Base-by-base conservation (phyloP, 805 yeast species). In the Candida michaelii region DNA sequence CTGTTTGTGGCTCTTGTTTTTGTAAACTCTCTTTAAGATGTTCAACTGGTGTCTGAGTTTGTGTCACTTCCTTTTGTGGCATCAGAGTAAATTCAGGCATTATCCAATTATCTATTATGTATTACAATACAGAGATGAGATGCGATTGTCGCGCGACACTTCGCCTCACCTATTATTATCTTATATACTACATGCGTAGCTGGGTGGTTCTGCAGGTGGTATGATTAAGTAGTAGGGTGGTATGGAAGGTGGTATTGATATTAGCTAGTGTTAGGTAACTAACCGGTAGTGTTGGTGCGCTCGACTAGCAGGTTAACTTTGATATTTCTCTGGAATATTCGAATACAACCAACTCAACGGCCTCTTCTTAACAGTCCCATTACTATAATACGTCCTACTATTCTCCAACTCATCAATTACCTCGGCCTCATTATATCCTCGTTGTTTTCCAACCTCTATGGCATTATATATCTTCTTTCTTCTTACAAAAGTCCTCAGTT, bases 401-500 rank as follows among this genome's bases (percentile, higher is more conserved):
- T 65, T 66, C 52, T 78, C 82, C 39, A 78, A 53, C 14, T 75
- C 62, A n/a, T 66, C 62, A 23, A 78, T 67, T 14, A 76, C 66
- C 29, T 64, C 56, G 2, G 69, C 68, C 31, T 74, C 61, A 12
- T 67, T 49, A 47, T 63, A 71, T 0, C 82, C 81, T 49, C 68
- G 66, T 3, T 53, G 49, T 39, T 69, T 50, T 1, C 82, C 83
- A 7, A 50, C 61, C 51, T 78, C 82, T 39, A 79, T 76, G 4
- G 82, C 82, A 46, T 69, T 73, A 57, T 77, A 79, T 17, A 79
- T 66, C 25, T 73, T 74, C 52, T 74, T 76, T 30, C 83, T 61
- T 47, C 84, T 56, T 36, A 75, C 66, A 52, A 74, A 79, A 34
- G 80, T 72, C 47, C 79, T 72, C 41, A 73, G 71, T 23, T 75